Conservation (phyloP, 106 monocot genomes). For the Platanthera guangdongensis region DNA sequence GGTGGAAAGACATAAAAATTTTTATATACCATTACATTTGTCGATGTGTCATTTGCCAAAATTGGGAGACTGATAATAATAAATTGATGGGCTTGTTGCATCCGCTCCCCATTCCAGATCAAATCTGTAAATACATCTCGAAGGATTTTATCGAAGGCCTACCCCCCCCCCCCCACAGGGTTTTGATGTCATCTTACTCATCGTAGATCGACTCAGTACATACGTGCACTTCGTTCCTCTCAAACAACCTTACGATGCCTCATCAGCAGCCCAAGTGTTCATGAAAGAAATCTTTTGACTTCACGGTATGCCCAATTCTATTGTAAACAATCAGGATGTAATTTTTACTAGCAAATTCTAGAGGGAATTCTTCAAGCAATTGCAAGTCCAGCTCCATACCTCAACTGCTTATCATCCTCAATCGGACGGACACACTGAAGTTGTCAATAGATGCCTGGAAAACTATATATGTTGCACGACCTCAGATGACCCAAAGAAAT, state of each 20-base stretch:
- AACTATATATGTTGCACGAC: not conserved
- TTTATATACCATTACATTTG: too few species aligned
- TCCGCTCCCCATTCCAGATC: too few species aligned
- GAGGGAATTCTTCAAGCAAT: not conserved
- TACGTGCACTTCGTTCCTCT: conserved; percentile 12
- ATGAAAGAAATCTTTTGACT: not conserved
- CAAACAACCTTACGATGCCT: conserved; percentile 4
- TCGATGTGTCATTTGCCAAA: too few species aligned
- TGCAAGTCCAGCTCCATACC: not conserved
- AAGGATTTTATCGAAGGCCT: not conserved
- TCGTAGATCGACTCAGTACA: conserved; percentile 9
- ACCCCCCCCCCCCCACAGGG: not conserved
- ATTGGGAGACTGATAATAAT: too few species aligned
- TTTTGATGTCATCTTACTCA: not conserved
- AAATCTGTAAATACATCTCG: not conserved
- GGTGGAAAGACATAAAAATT: too few species aligned
- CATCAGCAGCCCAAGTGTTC: not conserved
- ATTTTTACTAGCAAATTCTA: conserved; percentile 1
- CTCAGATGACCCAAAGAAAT: not conserved
- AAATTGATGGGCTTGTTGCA: too few species aligned
- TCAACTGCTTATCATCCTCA: not conserved
- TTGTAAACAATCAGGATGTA: not conserved
- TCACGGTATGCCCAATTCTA: not conserved
- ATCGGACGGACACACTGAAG: not conserved
- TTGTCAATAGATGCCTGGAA: not conserved